These are phyloP conservation scores for Scopulariopsis brevicaulis DNA, from an alignment of 2,329 filamentous ascomycete genomes.

Conservation along the genomic window DNA sequence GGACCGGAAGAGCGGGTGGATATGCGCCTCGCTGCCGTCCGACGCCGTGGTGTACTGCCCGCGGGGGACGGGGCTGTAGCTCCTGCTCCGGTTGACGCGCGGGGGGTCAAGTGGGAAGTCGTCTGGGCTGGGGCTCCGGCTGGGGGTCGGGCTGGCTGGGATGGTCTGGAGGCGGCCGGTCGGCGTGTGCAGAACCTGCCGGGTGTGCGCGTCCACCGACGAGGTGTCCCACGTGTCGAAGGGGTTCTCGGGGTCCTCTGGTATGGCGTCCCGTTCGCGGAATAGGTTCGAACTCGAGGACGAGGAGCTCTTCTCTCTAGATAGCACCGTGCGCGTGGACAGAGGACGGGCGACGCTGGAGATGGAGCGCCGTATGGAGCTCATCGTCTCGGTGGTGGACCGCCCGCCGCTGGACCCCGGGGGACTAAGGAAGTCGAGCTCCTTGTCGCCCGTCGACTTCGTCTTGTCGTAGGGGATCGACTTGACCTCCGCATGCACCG, in stretches of 20 bases:
- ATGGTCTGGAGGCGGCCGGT: conserved; percentile 52
- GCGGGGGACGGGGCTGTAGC: conserved; percentile 18
- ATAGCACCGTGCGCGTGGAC: conserved; percentile 42
- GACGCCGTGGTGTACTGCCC: background rate
- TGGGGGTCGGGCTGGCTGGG: conserved; percentile 52
- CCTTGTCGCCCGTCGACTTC: conserved; percentile 17
- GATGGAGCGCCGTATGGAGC: conserved; percentile 35
- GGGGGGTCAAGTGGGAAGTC: conserved; percentile 42
- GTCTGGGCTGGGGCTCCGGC: conserved; percentile 50
- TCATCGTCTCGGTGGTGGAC: conserved; percentile 31
- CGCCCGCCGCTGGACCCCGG: conserved; percentile 32
- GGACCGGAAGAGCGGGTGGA: conserved; percentile 67
- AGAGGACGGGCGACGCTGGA: conserved; percentile 40
- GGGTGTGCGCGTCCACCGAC: conserved; percentile 49
- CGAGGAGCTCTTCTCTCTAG: conserved; percentile 27
- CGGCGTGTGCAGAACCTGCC: conserved; percentile 41
- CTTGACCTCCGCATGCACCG: conserved; percentile 29
- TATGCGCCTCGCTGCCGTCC: conserved; percentile 45
- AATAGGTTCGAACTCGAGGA: conserved; percentile 35
- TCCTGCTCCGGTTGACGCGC: conserved; percentile 32
- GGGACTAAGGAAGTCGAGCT: conserved; percentile 20
- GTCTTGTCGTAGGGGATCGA: conserved; percentile 37
- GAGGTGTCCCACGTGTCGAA: conserved; percentile 72
- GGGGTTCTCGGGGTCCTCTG: conserved; percentile 36
- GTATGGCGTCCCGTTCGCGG: conserved; percentile 16